These are phyloP conservation scores for Lithocarpus polystachyus DNA, from an alignment of 306 rosid genomes.

Conservation along the genomic window DNA sequence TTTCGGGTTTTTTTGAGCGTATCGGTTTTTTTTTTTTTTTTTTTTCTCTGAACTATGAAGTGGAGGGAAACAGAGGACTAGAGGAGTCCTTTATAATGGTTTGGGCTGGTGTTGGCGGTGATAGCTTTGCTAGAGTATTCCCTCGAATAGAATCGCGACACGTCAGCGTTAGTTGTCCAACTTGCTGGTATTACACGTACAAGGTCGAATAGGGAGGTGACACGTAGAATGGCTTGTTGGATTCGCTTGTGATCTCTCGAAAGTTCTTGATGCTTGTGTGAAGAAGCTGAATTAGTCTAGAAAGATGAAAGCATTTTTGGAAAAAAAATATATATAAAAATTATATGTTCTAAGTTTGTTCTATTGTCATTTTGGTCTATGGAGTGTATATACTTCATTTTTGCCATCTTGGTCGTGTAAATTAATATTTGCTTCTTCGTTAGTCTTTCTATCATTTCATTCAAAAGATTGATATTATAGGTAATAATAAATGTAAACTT, in stretches of 20 bases:
- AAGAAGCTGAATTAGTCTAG: neutral
- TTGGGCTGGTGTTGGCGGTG: neutral
- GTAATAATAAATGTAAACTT: no score
- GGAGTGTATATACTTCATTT: no score
- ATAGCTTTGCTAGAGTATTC: neutral
- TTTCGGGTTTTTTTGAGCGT: neutral
- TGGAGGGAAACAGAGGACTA: neutral
- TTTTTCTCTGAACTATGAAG: neutral
- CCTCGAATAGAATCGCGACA: neutral
- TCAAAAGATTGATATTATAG: no score
- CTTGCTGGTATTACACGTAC: neutral
- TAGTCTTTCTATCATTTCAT: no score
- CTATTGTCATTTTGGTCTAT: no score
- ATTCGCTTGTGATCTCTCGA: neutral
- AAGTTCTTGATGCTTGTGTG: conserved; percentile 21
- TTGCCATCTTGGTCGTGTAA: no score
- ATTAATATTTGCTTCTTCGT: no score
- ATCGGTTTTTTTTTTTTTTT: neutral
- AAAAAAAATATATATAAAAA: no score
- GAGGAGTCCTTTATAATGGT: neutral
- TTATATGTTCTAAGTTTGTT: no score
- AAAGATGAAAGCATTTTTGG: neutral
- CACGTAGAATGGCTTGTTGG: neutral
- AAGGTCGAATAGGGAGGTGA: neutral
- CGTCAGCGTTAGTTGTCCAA: neutral